Conservation (phyloP, 2,329 filamentous ascomycete species). For the Aspergillus thermomutatus region DNA sequence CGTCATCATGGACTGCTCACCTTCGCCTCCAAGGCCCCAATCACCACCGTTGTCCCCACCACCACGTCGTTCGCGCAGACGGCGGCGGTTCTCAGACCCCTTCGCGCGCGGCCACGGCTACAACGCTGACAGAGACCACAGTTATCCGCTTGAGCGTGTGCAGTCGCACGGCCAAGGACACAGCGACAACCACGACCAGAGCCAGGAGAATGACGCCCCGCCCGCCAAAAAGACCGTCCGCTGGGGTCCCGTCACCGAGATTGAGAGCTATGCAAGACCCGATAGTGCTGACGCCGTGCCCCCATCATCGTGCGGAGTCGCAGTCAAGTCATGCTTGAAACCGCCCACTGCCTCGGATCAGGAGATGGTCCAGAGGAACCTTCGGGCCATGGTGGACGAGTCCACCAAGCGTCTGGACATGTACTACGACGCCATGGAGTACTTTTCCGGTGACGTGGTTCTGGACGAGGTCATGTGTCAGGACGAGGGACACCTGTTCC, state of each 20-base stretch:
- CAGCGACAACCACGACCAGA: background rate
- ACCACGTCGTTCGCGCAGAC: background rate
- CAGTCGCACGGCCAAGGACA: background rate
- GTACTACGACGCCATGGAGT: constrained; percentile 3
- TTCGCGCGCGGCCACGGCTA: background rate
- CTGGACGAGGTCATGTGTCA: constrained; percentile 5
- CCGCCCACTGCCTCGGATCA: constrained; percentile 11
- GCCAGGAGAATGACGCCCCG: background rate
- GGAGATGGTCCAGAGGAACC: constrained; percentile 11
- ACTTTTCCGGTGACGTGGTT: constrained; percentile 1
- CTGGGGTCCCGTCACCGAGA: background rate
- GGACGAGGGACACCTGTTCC: background rate
- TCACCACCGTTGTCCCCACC: background rate
- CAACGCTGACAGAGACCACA: background rate
- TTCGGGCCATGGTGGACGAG: constrained; percentile 4
- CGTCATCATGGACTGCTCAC: background rate
- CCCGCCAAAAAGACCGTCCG: background rate
- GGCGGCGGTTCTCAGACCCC: background rate
- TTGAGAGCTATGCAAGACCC: background rate
- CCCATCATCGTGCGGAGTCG: background rate
- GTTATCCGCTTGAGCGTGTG: background rate
- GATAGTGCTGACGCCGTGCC: background rate
- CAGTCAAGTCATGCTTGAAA: constrained; percentile 10
- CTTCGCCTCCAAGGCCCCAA: background rate
- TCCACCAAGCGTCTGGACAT: constrained; percentile 5